Evolutionary conservation across 2,329 filamentous ascomycete genomes (phyloP).

Genomic region (Chaetomium strumarium): DNA sequence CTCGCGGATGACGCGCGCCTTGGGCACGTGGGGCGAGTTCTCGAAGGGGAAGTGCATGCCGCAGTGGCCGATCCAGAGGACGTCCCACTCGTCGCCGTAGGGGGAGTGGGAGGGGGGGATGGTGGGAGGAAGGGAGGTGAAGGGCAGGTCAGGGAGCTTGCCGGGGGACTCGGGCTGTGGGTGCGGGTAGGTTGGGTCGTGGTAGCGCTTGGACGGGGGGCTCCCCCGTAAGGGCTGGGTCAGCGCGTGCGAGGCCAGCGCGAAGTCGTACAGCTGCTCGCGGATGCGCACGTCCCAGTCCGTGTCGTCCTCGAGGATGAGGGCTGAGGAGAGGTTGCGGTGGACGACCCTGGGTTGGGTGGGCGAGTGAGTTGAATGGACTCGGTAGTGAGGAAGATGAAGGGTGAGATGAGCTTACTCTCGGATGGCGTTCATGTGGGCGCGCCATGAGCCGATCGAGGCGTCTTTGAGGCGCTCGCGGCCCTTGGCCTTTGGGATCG

Average conservation of each 20-base stretch:
- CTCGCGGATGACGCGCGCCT: slow-evolving; percentile 28
- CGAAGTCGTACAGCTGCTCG: slow-evolving; percentile 33
- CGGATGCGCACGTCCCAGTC: slow-evolving; percentile 35
- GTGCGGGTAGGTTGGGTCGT: slow-evolving; percentile 27
- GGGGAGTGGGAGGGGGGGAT: slow-evolving; percentile 30
- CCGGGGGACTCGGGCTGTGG: slow-evolving; percentile 8
- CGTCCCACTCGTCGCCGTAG: slow-evolving; percentile 46
- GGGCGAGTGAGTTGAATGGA: neutral
- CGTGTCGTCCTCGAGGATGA: slow-evolving; percentile 2
- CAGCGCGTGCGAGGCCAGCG: slow-evolving; percentile 22
- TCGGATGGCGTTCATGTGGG: slow-evolving; percentile 1
- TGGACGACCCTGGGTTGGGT: neutral
- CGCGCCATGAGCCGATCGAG: neutral
- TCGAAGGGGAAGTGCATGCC: slow-evolving; percentile 29
- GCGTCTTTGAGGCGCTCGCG: too few relatives aligned
- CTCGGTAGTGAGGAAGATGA: neutral
- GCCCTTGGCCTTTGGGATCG: slow-evolving; percentile 25
- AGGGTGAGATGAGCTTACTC: neutral
- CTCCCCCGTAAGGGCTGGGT: slow-evolving; percentile 24
- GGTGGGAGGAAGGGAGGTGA: slow-evolving; percentile 20
- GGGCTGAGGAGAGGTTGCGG: neutral
- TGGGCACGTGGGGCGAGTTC: slow-evolving; percentile 22
- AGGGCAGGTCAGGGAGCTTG: slow-evolving; percentile 15
- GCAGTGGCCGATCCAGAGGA: slow-evolving; percentile 46
- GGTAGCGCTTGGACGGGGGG: slow-evolving; percentile 4